Evolutionary conservation across 345 rosid species (phyloP).

Genomic region (Hibiscus tridactylites): DNA sequence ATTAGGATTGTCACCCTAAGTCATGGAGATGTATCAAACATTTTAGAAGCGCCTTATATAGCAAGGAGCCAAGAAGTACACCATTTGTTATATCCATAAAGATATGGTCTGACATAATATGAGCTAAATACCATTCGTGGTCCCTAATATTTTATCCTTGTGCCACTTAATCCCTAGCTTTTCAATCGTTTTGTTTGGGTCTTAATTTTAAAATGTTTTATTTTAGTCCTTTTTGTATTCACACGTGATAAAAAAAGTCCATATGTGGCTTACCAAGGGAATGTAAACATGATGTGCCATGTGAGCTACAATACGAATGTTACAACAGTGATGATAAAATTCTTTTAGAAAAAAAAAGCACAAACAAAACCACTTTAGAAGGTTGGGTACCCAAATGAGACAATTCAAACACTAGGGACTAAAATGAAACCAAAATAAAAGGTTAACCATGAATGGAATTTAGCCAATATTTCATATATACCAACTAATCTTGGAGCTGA

Average conservation of each 20-base stretch:
- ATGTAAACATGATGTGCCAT: no score
- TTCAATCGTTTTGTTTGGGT: background rate
- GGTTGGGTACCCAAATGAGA: background rate
- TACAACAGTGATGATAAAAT: background rate
- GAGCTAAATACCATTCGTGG: background rate
- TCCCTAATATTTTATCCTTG: background rate
- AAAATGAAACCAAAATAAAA: no score
- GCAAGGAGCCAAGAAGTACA: background rate
- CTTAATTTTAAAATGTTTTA: background rate
- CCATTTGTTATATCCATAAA: background rate
- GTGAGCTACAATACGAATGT: background rate
- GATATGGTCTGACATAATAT: background rate
- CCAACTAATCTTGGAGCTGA: background rate
- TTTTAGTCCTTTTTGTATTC: background rate
- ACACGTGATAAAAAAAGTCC: background rate
- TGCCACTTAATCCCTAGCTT: background rate
- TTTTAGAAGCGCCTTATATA: background rate
- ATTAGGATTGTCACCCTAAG: background rate
- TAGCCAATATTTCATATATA: background rate
- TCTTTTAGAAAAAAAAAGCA: background rate
- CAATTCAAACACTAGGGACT: background rate
- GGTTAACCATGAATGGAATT: no score
- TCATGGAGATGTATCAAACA: background rate
- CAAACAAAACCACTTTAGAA: background rate
- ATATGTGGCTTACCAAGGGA: no score